Conservation (phyloP, 345 rosid genomes). For the Balakata baccata region DNA sequence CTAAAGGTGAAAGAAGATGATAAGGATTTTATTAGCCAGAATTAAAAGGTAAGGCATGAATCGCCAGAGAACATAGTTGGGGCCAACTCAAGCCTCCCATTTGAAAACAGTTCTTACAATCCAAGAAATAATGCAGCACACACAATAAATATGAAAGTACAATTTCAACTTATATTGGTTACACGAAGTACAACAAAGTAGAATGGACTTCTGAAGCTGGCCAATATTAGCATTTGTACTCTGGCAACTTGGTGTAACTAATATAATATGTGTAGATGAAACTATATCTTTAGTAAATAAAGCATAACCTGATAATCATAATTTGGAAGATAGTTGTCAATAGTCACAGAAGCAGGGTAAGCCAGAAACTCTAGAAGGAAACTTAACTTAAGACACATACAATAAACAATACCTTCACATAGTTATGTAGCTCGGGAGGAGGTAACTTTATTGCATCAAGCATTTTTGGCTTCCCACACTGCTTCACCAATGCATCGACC, state of each 20-base stretch:
- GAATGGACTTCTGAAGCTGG: background rate
- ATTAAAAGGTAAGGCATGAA: background rate
- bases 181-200: background rate
- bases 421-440: constrained; percentile 75
- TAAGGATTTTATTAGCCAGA: background rate
- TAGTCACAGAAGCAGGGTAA: background rate
- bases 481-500: constrained; percentile 68
- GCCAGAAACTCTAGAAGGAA: constrained; percentile 4
- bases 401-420: constrained; percentile 67
- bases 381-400: background rate
- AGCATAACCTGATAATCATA: background rate
- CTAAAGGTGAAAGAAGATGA: background rate
- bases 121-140: background rate
- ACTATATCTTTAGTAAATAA: background rate
- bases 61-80: background rate
- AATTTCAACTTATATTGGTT: background rate
- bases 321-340: background rate
- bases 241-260: background rate
- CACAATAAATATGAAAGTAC: background rate
- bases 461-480: constrained; percentile 89
- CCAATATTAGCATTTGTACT: background rate
- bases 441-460: constrained; percentile 83
- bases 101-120: constrained; percentile 9
- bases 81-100: background rate
- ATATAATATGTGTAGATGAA: background rate